Base-by-base conservation (phyloP, 768 basidiomycete genomes). In the Clavaria fumosa region DNA sequence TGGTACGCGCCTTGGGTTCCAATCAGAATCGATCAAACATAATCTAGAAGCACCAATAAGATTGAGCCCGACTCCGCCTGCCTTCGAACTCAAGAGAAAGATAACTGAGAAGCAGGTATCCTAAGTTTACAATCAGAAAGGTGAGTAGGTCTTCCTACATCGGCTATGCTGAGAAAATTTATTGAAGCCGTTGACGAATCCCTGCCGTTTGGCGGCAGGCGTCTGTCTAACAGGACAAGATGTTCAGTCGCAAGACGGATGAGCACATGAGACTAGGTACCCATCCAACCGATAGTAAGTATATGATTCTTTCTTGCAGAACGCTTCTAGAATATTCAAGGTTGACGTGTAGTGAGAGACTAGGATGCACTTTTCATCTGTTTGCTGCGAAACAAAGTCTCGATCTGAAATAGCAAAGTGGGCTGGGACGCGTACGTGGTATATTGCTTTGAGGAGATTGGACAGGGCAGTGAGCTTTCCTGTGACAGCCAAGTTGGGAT, bases 341-440 rank as follows among this genome's bases (percentile, higher is more conserved):
- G 91, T 95, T 4, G 82, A 79, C 0, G 91, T 97, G 50, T 83
- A 99, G 53, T 97, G 91, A n/a, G 90, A 96, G 23, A 93, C 85
- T 28, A 99, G 59, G 23, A 96, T 81, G 48, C 88, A 82, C 69
- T 99, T 99, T 59, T 99, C 93, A 27, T 82, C 76, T 0, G 85
- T 89, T 23, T 64, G 60, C 77, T 85, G 41, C 40, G 14, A 5
- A 47, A 18, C 24, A 24, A 6, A 24, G 15, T 36, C 19, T n/a
- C n/a, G n/a, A n/a, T n/a, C n/a, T 31, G 18, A 23, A 43, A 5
- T 34, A 27, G 7, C 15, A 15, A 24, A 23, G 21, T 7, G 7
- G 23, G 34, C 11, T 15, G 3, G 31, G 23, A 7, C 4, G 37
- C 47, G 10, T 47, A 80, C 84, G 54, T 72, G 64, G 37, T 66